These are phyloP conservation scores for Mucor ambiguus DNA, from an alignment of 371 early-diverging fungal species.

Conservation along the genomic window DNA sequence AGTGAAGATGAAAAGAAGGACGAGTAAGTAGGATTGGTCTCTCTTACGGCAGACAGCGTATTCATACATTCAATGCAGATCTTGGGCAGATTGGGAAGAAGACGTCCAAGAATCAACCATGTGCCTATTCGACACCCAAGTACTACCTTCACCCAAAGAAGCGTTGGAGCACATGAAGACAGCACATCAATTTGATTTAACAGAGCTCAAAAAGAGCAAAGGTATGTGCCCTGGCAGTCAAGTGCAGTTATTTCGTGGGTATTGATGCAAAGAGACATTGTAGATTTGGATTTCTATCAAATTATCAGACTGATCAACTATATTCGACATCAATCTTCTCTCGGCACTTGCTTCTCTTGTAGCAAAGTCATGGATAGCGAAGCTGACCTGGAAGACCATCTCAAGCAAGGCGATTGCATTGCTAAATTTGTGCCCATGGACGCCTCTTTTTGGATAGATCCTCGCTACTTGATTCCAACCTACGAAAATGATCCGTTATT, in stretches of 20 bases:
- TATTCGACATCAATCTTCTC: conserved; percentile 76
- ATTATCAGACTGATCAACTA: conserved; percentile 87
- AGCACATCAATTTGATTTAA: conserved; percentile 79
- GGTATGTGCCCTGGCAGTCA: conserved; percentile 23
- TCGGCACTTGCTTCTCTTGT: conserved; percentile 77
- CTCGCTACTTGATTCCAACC: conserved; percentile 76
- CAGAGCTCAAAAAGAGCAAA: conserved; percentile 49
- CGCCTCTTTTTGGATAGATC: conserved; percentile 76
- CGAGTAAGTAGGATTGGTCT: conserved; percentile 41
- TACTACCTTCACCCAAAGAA: conserved; percentile 64
- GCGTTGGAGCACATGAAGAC: conserved; percentile 75
- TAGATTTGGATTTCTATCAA: conserved; percentile 82
- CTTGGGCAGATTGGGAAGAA: conserved; percentile 88
- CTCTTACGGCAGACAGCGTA: neutral
- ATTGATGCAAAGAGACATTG: neutral
- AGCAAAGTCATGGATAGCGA: conserved; percentile 49
- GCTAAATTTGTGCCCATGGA: conserved; percentile 51
- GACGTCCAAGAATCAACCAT: conserved; percentile 66
- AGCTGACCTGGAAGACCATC: conserved; percentile 52
- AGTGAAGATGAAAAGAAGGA: conserved; percentile 75
- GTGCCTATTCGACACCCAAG: conserved; percentile 77
- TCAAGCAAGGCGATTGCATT: conserved; percentile 53
- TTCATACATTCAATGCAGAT: conserved; percentile 21
- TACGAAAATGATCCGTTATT: conserved; percentile 89
- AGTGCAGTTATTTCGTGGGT: neutral